Conservation (phyloP, 768 basidiomycete species). For the Xerocomellus chrysenteron region DNA sequence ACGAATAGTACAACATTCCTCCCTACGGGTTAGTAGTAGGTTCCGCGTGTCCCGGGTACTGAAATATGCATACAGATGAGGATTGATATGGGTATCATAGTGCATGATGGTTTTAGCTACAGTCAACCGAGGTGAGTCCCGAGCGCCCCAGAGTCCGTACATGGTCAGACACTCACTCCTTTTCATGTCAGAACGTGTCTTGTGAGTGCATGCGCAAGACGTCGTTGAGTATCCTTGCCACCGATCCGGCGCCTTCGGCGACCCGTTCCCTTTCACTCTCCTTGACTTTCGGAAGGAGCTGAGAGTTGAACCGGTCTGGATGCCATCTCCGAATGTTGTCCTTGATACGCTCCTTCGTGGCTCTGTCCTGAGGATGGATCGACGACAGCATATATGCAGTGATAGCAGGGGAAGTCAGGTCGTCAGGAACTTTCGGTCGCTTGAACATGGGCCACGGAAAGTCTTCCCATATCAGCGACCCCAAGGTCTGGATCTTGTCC, state of each 20-base stretch:
- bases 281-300: conserved; percentile 60
- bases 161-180: conserved; percentile 25
- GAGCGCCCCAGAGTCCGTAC: background rate
- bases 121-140: conserved; percentile 10
- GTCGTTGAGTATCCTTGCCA: conserved; percentile 70
- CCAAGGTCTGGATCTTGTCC: conserved; percentile 42
- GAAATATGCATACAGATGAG: conserved; percentile 32
- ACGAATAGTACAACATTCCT: conserved; percentile 20
- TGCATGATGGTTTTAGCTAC: conserved; percentile 23
- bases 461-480: conserved; percentile 56
- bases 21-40: conserved; percentile 6
- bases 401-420: conserved; percentile 56
- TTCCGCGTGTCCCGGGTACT: conserved; percentile 12
- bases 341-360: conserved; percentile 68
- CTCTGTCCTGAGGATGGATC: conserved; percentile 51
- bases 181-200: conserved; percentile 34
- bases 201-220: conserved; percentile 54
- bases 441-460: conserved; percentile 77
- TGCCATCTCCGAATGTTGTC: conserved; percentile 78
- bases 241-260: conserved; percentile 68
- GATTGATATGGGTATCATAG: conserved; percentile 32
- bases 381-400: conserved; percentile 61
- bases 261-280: conserved; percentile 66
- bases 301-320: conserved; percentile 78
- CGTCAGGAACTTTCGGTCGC: conserved; percentile 55